These are phyloP conservation scores for Nepenthes alata DNA, from an alignment of 179 eudicot genomes.

Conservation along the genomic window DNA sequence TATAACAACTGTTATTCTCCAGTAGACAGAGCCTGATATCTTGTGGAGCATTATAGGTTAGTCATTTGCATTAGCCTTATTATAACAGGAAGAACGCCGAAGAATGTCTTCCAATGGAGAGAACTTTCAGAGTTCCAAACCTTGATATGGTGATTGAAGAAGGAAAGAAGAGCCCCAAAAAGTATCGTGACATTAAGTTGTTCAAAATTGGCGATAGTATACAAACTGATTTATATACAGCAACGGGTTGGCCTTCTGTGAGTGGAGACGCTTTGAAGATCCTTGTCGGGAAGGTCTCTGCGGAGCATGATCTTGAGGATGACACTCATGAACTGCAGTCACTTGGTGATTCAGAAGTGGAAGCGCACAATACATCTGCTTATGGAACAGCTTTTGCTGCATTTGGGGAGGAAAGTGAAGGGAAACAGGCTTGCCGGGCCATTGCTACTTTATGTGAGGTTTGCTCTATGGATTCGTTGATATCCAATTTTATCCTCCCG, in stretches of 20 bases:
- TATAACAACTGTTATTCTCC: too few species aligned
- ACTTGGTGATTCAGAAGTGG: conserved; percentile 12
- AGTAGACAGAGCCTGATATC: too few species aligned
- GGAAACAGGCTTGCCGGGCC: conserved; percentile 93
- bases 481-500: conserved; percentile 96
- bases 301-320: conserved; percentile 54
- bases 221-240: conserved; percentile 57
- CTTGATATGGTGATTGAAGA: conserved; percentile 71
- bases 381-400: conserved; percentile 87
- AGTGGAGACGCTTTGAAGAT: conserved; percentile 74
- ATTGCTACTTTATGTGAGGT: conserved; percentile 89
- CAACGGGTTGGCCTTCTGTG: conserved; percentile 92
- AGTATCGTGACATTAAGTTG: conserved; percentile 54
- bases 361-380: conserved; percentile 30
- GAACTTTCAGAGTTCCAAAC: conserved; percentile 58
- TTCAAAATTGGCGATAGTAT: conserved; percentile 28
- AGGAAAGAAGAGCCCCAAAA: conserved; percentile 71
- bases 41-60: too few species aligned
- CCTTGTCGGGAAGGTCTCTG: conserved; percentile 87
- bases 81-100: conserved; percentile 45
- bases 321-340: conserved; percentile 21
- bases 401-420: conserved; percentile 67
- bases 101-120: conserved; percentile 54
- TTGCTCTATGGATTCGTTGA: conserved; percentile 86
- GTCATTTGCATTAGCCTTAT: neutral